Evolutionary conservation across 805 yeast species (phyloP).

Genomic region (Ogataea paraovalis): DNA sequence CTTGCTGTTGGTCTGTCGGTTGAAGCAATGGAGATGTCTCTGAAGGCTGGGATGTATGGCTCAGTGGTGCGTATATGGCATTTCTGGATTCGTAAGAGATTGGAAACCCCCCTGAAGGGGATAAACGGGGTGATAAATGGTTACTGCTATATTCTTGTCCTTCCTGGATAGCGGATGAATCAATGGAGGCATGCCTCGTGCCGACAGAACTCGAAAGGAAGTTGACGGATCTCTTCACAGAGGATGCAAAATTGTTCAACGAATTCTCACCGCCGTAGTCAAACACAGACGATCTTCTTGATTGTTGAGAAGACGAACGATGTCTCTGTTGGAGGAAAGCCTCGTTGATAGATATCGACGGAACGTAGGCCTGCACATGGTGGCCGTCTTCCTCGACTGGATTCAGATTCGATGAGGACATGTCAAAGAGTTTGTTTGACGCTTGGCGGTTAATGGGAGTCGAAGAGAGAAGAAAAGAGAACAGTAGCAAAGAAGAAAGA

Average conservation of each 20-base stretch:
- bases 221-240: slow-evolving; percentile 30
- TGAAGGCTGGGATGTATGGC: not conserved
- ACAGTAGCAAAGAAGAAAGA: too few relatives aligned
- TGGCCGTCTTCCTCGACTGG: not conserved
- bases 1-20: not conserved
- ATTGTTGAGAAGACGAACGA: slow-evolving; percentile 2
- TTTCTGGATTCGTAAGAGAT: not conserved
- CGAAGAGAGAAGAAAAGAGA: too few relatives aligned
- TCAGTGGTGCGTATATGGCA: not conserved
- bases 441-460: too few relatives aligned
- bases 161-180: not conserved
- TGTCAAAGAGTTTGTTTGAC: not conserved
- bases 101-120: not conserved
- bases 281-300: slow-evolving; percentile 31
- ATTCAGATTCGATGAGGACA: not conserved
- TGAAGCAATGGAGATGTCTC: slow-evolving; percentile 3
- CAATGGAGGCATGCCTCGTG: not conserved
- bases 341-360: not conserved
- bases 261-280: slow-evolving; percentile 37
- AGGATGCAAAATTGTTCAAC: slow-evolving; percentile 34
- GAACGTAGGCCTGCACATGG: not conserved
- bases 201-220: slow-evolving; percentile 25
- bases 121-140: not conserved
- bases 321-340: not conserved
- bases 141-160: not conserved